Evolutionary conservation across 768 basidiomycete species (phyloP), one percentile per base, ranked within the genome.

Genomic region (Pisolithus marmoratus): DNA sequence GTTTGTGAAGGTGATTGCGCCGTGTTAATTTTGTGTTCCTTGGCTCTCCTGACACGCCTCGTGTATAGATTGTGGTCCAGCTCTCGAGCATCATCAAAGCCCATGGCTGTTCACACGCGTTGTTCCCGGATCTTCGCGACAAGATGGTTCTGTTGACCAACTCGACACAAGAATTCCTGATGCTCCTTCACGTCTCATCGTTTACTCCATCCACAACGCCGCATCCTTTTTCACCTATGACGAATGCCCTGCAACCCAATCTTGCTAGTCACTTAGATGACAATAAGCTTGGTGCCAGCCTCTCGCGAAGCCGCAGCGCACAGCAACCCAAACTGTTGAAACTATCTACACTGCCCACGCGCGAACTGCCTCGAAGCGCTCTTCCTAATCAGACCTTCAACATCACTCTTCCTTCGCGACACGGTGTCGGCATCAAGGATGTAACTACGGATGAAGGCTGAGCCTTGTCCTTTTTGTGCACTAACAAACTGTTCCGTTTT

Each of bases 151-250:
- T 80, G 56, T 76, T 96, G 51, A 89, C 86, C 20, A 87, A 89
- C 59, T 80, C 85, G 12, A 91, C 92, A 11, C 85, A 94, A 67
- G 90, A 90, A 65, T 87, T 93, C 60, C 84, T 89, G 46, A 89
- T 91, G 57, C 74, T 95, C 45, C 72, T 94, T 17, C 89, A 91
- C 61, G 85, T 92, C 44, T 91, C 92, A 7, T 90, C 87, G 0
- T 83, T 89, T 58, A 81, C 90, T 40, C 80, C 84, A 9, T 69
- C 78, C 4, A 64, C 79, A 15, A 77, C 78, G 2, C 70, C 71
- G 38, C 74, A 81, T 37, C 74, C 85, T 12, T 81, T 79, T 62
- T 84, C 86, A 38, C 85, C 88, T 8, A 73, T 82, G 67, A 63
- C 63, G 27, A 54, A 63, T 54, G 69, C 57, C 54, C 71, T 52